Evolutionary conservation across 371 early-diverging fungal species (phyloP).

Genomic region (Thermomucor indicae-seudaticae): DNA sequence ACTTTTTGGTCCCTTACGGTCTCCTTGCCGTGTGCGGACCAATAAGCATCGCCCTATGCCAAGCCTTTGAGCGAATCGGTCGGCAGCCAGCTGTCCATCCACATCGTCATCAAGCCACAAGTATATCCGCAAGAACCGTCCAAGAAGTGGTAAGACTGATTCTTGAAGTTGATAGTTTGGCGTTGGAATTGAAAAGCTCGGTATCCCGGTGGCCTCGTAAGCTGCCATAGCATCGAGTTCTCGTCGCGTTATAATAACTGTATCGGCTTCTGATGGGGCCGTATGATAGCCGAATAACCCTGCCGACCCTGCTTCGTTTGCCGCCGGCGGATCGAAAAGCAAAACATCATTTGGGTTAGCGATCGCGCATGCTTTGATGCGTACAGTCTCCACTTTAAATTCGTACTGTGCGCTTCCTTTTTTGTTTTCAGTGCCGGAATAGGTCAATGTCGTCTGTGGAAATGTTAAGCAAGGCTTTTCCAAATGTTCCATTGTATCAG

Average conservation of each 20-base stretch:
- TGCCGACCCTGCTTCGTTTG: slow-evolving; percentile 9
- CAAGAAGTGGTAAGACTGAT: slow-evolving; percentile 55
- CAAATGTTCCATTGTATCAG: not conserved
- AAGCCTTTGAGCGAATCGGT: slow-evolving; percentile 58
- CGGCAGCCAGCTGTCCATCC: slow-evolving; percentile 58
- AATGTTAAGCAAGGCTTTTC: slow-evolving; percentile 29
- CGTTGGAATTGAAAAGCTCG: slow-evolving; percentile 54
- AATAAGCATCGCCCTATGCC: slow-evolving; percentile 59
- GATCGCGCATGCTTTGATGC: slow-evolving; percentile 33
- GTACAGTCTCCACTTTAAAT: slow-evolving; percentile 20
- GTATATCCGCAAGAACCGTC: slow-evolving; percentile 61
- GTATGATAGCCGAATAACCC: slow-evolving; percentile 70
- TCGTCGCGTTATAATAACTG: slow-evolving; percentile 52
- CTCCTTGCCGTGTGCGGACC: slow-evolving; percentile 38
- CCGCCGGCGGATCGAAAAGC: slow-evolving; percentile 24
- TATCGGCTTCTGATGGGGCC: slow-evolving; percentile 27
- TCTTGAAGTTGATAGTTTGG: slow-evolving; percentile 58
- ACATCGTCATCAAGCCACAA: slow-evolving; percentile 73
- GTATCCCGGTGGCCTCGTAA: slow-evolving; percentile 63
- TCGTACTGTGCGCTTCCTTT: not conserved
- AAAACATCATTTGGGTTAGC: slow-evolving; percentile 10
- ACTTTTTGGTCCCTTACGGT: slow-evolving; percentile 37
- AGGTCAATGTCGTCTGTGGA: slow-evolving; percentile 34
- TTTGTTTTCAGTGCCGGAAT: slow-evolving; percentile 3
- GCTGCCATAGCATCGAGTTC: slow-evolving; percentile 74